phyloP scores from a whole-genome alignment of 2,329 filamentous ascomycete species.

The Sodiomyces alkalinus region DNA sequence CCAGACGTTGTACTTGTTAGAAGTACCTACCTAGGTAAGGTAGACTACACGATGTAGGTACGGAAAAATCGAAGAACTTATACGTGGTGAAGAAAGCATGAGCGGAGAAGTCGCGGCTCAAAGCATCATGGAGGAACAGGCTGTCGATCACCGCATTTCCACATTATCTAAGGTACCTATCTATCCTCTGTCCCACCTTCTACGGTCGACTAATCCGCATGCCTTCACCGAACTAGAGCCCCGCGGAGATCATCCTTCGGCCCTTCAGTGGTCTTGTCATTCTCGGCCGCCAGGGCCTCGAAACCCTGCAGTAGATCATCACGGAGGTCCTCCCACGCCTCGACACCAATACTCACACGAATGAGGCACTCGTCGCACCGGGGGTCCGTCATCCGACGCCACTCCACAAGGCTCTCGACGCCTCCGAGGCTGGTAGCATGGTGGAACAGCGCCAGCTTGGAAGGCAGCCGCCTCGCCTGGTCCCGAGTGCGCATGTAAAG shows the following conservation, averaged over 20 bases:
- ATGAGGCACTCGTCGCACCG: conserved; percentile 57
- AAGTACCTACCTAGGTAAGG: too few species aligned
- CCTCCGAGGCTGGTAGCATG: conserved; percentile 91
- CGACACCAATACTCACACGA: conserved; percentile 74
- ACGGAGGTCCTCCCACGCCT: conserved; percentile 72
- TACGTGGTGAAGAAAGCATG: too few species aligned
- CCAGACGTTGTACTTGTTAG: too few species aligned
- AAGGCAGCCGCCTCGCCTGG: conserved; percentile 55
- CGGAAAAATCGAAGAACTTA: too few species aligned
- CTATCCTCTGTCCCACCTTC: too few species aligned
- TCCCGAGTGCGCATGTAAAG: conserved; percentile 47
- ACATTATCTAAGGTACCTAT: too few species aligned
- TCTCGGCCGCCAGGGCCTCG: conserved; percentile 30
- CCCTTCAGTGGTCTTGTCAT: too few species aligned
- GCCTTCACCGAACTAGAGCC: conserved; percentile 8
- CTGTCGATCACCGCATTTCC: too few species aligned
- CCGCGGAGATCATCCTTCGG: not conserved
- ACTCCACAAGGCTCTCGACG: conserved; percentile 92
- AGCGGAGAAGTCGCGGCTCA: too few species aligned
- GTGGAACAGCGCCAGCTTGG: conserved; percentile 69
- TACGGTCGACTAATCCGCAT: too few species aligned
- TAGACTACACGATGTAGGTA: too few species aligned
- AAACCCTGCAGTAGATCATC: conserved; percentile 59
- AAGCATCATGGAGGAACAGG: too few species aligned
- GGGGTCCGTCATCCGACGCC: conserved; percentile 77